Base-by-base conservation (phyloP, 2,329 filamentous ascomycete genomes). In the Trichoderma polysporum region DNA sequence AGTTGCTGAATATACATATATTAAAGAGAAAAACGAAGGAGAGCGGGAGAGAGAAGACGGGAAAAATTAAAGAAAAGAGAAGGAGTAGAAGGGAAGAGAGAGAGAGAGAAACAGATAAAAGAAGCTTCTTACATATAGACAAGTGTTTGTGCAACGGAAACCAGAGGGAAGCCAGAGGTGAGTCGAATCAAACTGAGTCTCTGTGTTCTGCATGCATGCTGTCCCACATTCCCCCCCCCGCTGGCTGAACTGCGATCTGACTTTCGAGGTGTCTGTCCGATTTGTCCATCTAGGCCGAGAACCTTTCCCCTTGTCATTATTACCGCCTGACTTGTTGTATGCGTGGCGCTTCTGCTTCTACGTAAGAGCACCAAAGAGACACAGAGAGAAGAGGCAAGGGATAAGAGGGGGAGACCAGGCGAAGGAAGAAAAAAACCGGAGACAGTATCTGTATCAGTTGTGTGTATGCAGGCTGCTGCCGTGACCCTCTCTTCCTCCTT, bases 211-310 rank as follows among this genome's bases (percentile, higher is more conserved):
- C 60, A 64, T 64, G 50, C 50, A 45, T 45, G 37, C 49, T 47
- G 50, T 64, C 60, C 60, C 60, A 54, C 60, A 29, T 49, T n/a
- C n/a, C 57, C 25, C n/a, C 50, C 60, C 50, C 60, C 60, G 60
- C 60, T 64, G 60, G 37, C 50, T 47, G 31, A 56, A 29, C 50
- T 56, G 37, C 50, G 60, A 64, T 64, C 60, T 64, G 60, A 64
- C 60, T 27, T 62, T 54, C 22, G 52, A 64, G 37, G 60, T 47
- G 37, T 41, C 37, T 22, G 60, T 56, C 50, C 60, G 60, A 56
- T 56, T 56, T 56, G 50, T 33, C 25, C 35, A 35, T 56, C 60
- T 47, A 64, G 60, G 53, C 60, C 50, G 37, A 64, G 60, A 33
- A 54, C 12, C 29, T 8, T 25, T 56, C 9, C 60, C 60, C 60